These are phyloP conservation scores for Cryptosporidium ubiquitum DNA, from an alignment of 169 alveolate genomes.

Conservation along the genomic window DNA sequence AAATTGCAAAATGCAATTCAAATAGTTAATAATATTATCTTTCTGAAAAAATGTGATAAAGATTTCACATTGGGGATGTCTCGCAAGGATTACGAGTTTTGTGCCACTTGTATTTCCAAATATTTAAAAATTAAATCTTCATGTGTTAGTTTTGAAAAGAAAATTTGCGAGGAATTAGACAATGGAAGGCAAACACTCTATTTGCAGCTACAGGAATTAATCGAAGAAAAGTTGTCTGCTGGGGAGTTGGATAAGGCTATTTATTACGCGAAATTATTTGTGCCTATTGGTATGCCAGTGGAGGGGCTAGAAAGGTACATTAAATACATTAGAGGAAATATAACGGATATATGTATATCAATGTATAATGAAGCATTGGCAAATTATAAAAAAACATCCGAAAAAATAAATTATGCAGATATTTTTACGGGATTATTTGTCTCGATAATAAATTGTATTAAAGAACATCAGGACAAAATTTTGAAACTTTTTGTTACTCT, in stretches of 20 bases:
- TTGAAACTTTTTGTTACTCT: constrained; percentile 15
- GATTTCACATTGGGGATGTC: constrained; percentile 11
- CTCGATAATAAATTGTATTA: constrained; percentile 25
- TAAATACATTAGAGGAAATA: constrained; percentile 42
- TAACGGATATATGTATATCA: constrained; percentile 34
- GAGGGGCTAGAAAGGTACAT: constrained; percentile 62
- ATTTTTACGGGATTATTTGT: constrained; percentile 47
- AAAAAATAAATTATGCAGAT: constrained; percentile 32
- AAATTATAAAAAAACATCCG: constrained; percentile 15
- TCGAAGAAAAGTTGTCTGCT: constrained; percentile 11
- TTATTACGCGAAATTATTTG: constrained; percentile 26
- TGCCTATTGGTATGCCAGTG: constrained; percentile 50
- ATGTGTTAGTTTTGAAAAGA: constrained; percentile 42
- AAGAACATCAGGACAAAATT: constrained; percentile 27
- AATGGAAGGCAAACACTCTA: constrained; percentile 25
- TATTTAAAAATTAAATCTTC: constrained; percentile 45
- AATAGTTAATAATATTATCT: constrained; percentile 33
- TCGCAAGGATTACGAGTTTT: constrained; percentile 20
- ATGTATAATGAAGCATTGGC: constrained; percentile 45
- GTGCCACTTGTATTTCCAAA: constrained; percentile 2
- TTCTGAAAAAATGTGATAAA: constrained; percentile 23
- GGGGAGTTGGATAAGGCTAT: constrained; percentile 25
- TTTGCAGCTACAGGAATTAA: neutral
- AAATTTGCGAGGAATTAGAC: constrained; percentile 35
- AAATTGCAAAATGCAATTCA: constrained; percentile 36